Evolutionary conservation across 2,329 filamentous ascomycete genomes (phyloP), one percentile per base, ranked within the genome.

Genomic region (Arthroderma sp.): DNA sequence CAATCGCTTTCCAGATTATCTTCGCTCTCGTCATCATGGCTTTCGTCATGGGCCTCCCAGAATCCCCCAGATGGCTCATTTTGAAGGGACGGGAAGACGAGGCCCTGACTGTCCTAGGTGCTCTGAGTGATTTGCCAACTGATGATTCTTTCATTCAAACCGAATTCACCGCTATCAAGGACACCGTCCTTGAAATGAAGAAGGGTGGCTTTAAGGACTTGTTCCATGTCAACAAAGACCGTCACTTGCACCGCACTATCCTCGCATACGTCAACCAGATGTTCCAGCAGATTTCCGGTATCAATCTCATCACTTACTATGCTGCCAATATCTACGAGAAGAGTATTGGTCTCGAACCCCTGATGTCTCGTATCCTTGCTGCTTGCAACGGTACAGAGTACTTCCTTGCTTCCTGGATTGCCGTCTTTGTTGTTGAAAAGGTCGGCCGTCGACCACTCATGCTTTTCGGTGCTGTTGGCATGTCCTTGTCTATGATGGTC

Each of bases 401-500:
- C 54, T 74, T 74, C 51, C 43, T 72, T 27, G 69, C 70, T 1
- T 73, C 69, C 1, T 66, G 64, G 57, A 56, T 74, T 27, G 64
- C 70, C 2, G 63, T 74, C 30, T 71, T 72, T 49, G 65, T 67
- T 7, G 67, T 73, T 46, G 70, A 74, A 51, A 65, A 62, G 42
- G 59, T 71, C 43, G 70, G 70, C 9, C 66, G 83, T 29, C 73
- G 82, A 11, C 74, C 75, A 55, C 72, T 86, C 48, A 85, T 87
- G 80, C 63, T 86, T 11, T 75, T 84, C 50, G 81, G 81, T 43
- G 76, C 77, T 0, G 63, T 74, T 31, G 78, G 78, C 0, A 78
- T 80, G 66, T 77, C 76, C 33, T 57, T 71, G 1, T 77, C 75
- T 42, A 85, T 85, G 81, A 73, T 78, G 2, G 70, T 85, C 27